Evolutionary conservation across 2,329 filamentous ascomycete genomes (phyloP), one percentile per base, ranked within the genome.

Genomic region (Albophoma yamanashiensis): DNA sequence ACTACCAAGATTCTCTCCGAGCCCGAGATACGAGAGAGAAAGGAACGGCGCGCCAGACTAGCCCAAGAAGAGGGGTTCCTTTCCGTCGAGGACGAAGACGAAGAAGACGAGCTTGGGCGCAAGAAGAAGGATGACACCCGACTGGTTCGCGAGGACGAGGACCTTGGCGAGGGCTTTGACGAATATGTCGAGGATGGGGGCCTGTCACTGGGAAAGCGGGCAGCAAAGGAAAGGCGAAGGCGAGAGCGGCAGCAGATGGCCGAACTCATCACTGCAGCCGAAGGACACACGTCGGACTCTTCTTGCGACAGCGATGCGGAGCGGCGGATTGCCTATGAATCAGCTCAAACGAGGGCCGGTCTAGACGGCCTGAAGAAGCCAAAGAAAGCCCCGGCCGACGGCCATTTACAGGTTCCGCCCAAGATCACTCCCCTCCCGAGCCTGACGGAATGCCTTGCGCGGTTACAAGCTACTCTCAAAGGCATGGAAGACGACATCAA

Each of bases 151-250:
- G 92, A 97, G 40, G 93, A 97, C 67, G 93, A 97, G 70, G 91
- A 97, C 68, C 82, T 97, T 0, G 90, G 89, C 43, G 94, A 97
- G 75, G 92, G 92, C 0, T 97, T 96, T 66, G 93, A 97, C 62
- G 88, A 93, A 59, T 96, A 90, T 67, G 90, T 94, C 11, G 89
- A 94, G 47, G 91, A 96, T 69, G 91, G 89, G 11, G 84, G 85
- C 9, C 83, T 97, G 12, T 84, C 89, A 1, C 79, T 97, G 0
- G 91, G 92, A 40, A 85, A 82, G 63, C 89, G 89, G 62, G 91
- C 91, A 0, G 90, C 94, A 73, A 84, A 83, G 25, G 89, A 91
- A 65, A 87, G 84, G 0, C 78, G 82, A 56, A 80, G 79, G 58
- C 82, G 81, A 53, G 84, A 89, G 38, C 84, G 89, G 38, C 83